phyloP scores from a whole-genome alignment of 192 early-diverging fungal species.

The Dissophora globulifera region DNA sequence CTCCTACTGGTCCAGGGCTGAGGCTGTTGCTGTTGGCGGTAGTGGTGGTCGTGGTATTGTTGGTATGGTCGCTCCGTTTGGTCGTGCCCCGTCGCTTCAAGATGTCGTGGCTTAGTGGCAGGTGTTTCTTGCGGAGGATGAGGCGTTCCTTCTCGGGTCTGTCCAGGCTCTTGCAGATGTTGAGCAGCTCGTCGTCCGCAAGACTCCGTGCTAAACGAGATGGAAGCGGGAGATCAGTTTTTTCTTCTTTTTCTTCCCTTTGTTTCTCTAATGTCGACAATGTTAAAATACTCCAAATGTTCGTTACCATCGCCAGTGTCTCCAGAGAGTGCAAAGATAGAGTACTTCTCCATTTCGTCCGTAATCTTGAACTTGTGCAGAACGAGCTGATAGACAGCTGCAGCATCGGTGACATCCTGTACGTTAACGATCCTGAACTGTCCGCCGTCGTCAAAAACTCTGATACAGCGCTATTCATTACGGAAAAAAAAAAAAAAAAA shows the following conservation, averaged over 20 bases:
- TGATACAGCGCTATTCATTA: constrained; percentile 69
- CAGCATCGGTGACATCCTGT: constrained; percentile 73
- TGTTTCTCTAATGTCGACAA: too few species aligned
- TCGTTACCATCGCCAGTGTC: constrained; percentile 78
- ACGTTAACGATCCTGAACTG: constrained; percentile 85
- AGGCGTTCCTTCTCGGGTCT: constrained; percentile 75
- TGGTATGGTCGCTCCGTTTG: too few species aligned
- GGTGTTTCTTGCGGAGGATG: constrained; percentile 77
- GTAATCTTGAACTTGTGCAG: constrained; percentile 86
- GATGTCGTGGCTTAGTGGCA: constrained; percentile 65
- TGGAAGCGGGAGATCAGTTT: too few species aligned
- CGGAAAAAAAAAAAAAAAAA: not conserved
- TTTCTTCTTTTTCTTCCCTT: too few species aligned
- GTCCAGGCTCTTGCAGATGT: constrained; percentile 76
- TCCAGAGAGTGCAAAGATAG: constrained; percentile 76
- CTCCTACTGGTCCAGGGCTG: too few species aligned
- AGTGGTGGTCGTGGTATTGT: too few species aligned
- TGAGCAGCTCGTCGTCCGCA: constrained; percentile 80
- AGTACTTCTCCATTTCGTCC: constrained; percentile 76
- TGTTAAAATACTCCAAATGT: too few species aligned
- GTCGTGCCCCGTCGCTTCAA: constrained; percentile 61
- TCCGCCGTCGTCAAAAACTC: constrained; percentile 82
- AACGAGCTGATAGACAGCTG: constrained; percentile 74
- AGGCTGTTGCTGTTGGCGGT: too few species aligned
- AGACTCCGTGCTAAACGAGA: constrained; percentile 62